Percentiles rank a stretch among this genome's conserved stretches.
phyloP scores from a whole-genome alignment of 495 filamentous ascomycete genomes.

The Aspergillus homomorphus region DNA sequence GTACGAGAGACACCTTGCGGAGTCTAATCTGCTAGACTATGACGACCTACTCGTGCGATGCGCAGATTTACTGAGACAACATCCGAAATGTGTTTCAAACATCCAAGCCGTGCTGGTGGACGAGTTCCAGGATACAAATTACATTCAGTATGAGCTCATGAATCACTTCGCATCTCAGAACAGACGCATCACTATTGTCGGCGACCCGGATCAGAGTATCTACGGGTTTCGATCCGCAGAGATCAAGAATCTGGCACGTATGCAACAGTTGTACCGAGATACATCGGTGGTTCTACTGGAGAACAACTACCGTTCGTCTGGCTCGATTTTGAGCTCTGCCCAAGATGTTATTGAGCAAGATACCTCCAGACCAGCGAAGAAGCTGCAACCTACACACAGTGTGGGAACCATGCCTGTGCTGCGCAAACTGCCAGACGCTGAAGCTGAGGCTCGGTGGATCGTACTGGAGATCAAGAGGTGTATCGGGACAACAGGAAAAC shows the following conservation, averaged over 20 bases:
- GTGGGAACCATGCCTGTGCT: constrained; percentile 81
- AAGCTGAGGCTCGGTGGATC: constrained; percentile 82
- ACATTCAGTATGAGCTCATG: constrained; percentile 95
- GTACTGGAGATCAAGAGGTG: constrained; percentile 78
- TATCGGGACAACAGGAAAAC: constrained; percentile 64
- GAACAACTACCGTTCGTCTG: constrained; percentile 93
- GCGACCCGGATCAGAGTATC: constrained; percentile 97
- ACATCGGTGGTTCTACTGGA: constrained; percentile 84
- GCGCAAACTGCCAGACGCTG: constrained; percentile 68
- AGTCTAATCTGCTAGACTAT: constrained; percentile 87
- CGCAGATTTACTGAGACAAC: constrained; percentile 69
- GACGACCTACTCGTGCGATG: constrained; percentile 90
- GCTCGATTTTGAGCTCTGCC: constrained; percentile 78
- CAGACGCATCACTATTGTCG: constrained; percentile 85
- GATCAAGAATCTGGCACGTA: constrained; percentile 78
- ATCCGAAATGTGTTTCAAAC: constrained; percentile 85
- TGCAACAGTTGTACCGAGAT: constrained; percentile 72
- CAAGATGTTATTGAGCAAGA: constrained; percentile 93
- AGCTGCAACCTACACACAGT: constrained; percentile 74
- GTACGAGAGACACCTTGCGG: constrained; percentile 71
- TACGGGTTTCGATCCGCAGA: constrained; percentile 98
- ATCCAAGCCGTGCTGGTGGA: constrained; percentile 92
- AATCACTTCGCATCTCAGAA: constrained; percentile 72
- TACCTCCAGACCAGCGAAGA: constrained; percentile 70
- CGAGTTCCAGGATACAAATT: constrained; percentile 97